Evolutionary conservation across 768 basidiomycete species (phyloP), one percentile per base, ranked within the genome.

Genomic region (Boletus eberwhitei): DNA sequence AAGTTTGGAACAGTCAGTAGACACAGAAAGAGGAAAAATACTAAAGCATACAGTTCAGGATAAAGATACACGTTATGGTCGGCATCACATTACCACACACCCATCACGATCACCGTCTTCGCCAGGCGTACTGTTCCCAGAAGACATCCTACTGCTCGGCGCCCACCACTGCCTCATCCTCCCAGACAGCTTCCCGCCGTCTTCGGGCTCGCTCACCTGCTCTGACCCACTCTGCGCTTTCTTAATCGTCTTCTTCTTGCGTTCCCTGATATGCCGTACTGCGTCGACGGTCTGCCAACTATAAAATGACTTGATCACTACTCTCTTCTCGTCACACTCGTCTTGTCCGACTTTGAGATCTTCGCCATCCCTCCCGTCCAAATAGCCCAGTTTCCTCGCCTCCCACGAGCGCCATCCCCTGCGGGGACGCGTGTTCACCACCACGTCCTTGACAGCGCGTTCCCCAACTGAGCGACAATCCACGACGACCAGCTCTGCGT

Each of bases 281-380:
- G 84, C 82, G 65, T 93, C 91, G 36, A 93, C 90, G 11, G 81
- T 87, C 75, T 92, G 88, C 88, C 88, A 91, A 46, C 86, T 84
- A 69, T 88, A 87, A 69, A 92, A 94, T 24, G 87, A 84, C 79
- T 92, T 92, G 59, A 93, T 65, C 48, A 90, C 86, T 24, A 93
- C 85, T 24, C 85, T 75, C 64, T 63, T 71, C 62, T 80, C 77
- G 58, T 93, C 90, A 64, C 90, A 90, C 68, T 94, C 92, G 68
- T 91, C 87, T 72, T 90, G 85, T 42, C 86, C 87, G 9, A 83
- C 71, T 68, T 80, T 83, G 53, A 88, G 70, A 36, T 82, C 80
- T 58, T 88, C 86, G 7, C 75, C 74, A 64, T 92, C 90, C 60
- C 82, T 72, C 52, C 73, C 82, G 69, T 93, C 91, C 40, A 91